These are phyloP conservation scores for Aethionema arabicum DNA, from an alignment of 345 rosid genomes.

Conservation along the genomic window DNA sequence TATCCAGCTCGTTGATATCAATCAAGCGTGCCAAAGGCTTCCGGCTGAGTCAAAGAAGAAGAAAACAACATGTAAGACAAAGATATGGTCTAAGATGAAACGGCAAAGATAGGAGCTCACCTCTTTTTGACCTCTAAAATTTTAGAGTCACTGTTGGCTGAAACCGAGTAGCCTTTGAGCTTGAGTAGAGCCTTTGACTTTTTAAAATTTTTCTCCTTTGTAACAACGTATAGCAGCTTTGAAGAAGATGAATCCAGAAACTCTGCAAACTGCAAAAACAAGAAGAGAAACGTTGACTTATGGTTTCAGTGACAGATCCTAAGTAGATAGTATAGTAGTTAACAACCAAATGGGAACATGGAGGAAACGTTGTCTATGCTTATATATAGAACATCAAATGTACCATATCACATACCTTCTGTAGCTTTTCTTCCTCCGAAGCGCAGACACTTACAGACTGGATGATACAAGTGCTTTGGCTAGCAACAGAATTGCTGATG, in stretches of 20 bases:
- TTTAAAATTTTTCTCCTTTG: constrained; percentile 37
- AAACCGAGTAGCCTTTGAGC: constrained; percentile 42
- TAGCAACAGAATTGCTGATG: constrained; percentile 42
- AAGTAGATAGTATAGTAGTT: not conserved
- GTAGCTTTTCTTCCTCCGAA: constrained; percentile 42
- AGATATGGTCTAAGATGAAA: constrained; percentile 8
- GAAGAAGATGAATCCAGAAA: constrained; percentile 33
- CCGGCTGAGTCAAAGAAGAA: constrained; percentile 16
- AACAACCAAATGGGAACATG: not conserved
- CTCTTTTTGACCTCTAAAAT: constrained; percentile 37
- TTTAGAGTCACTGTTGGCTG: constrained; percentile 25
- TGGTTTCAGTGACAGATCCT: constrained; percentile 1
- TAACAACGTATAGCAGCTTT: constrained; percentile 43
- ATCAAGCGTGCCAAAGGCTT: constrained; percentile 42
- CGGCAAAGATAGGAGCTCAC: constrained; percentile 27
- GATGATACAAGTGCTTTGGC: constrained; percentile 51
- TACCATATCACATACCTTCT: constrained; percentile 44
- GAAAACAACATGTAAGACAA: constrained; percentile 2
- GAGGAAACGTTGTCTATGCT: not conserved
- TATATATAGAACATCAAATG: not conserved
- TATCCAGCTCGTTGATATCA: constrained; percentile 34
- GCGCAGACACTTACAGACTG: constrained; percentile 50
- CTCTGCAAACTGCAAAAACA: constrained; percentile 38
- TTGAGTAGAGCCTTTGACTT: constrained; percentile 43
- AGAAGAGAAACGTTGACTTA: not conserved